Evolutionary conservation across 208 protist genomes (phyloP).

Genomic region (Wallacemonas collosoma): DNA sequence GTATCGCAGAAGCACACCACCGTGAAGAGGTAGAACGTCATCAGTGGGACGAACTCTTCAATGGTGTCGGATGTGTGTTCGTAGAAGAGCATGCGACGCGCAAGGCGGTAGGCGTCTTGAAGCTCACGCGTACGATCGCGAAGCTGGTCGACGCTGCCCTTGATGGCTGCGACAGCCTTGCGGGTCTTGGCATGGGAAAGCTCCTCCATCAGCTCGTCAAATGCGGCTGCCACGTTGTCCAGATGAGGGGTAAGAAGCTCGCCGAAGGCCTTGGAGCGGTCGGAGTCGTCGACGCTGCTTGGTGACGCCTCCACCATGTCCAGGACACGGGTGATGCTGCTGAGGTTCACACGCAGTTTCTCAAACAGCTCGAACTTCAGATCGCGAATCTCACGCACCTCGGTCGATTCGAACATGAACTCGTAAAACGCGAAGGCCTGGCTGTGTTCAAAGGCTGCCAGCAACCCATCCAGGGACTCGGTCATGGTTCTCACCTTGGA

Average conservation of each 20-base stretch:
- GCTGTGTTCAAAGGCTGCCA: constrained; percentile 58
- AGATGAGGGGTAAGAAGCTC: constrained; percentile 61
- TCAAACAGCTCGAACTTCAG: constrained; percentile 71
- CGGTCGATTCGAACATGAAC: constrained; percentile 78
- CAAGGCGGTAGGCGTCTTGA: constrained; percentile 60
- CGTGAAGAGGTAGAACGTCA: constrained; percentile 91
- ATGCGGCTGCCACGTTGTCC: constrained; percentile 43
- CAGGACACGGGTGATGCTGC: constrained; percentile 77
- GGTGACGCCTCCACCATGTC: constrained; percentile 80
- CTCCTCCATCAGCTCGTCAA: constrained; percentile 67
- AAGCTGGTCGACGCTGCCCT: constrained; percentile 43
- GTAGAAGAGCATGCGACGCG: constrained; percentile 83
- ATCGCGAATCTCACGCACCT: constrained; percentile 62
- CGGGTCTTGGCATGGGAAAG: constrained; percentile 57
- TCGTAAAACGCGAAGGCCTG: constrained; percentile 81
- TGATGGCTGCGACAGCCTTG: constrained; percentile 38
- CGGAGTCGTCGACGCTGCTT: constrained; percentile 70
- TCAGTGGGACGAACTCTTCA: constrained; percentile 90
- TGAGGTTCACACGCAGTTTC: constrained; percentile 74
- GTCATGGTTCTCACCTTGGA: constrained; percentile 79
- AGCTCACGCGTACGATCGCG: constrained; percentile 52
- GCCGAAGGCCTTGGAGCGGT: constrained; percentile 69
- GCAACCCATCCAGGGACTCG: constrained; percentile 57
- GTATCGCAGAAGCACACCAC: constrained; percentile 81
- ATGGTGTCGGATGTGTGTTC: constrained; percentile 63